Base-by-base conservation (phyloP, 164 flowering plant genomes). In the Chimonanthus salicifolius region DNA sequence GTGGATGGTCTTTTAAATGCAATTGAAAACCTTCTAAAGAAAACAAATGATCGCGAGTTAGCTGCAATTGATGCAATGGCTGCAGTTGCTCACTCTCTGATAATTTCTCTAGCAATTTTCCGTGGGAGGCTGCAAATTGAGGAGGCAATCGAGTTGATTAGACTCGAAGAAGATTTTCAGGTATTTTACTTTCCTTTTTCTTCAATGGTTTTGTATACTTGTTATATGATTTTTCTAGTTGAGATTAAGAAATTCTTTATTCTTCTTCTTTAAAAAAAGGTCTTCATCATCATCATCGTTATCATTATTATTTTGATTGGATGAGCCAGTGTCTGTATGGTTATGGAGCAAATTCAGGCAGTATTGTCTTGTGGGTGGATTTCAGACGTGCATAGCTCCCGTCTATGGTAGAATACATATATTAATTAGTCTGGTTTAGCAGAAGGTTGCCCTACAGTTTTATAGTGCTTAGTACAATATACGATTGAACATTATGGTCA, bases 131-230 rank as follows among this genome's bases (percentile, higher is more conserved):
- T 95, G 82, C 86, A 79, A 81, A 88, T 93, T 76, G 89, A 87
- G 79, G 96, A 93, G 71, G 98, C 98, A 33, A 81, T 93, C 77
- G 89, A 92, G 80, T 82, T 95, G 80, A 88, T 87, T 75, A 87
- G 98, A 77, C 90, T 95, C 21, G 99, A 95, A 78, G 99, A 95
- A 86, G 97, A 95, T 86, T 69, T 86, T 33, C 98, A 92, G 98
- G 98, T 93, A 73, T 58, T 21, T 58, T 16, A 71, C 2, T 80
- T 62, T 43, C 60, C 51, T 60, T 54, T 13, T 33, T 58, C 18
- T 13, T 71, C 21, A 43, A 4, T 11, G 60, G n/a, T 54, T 54
- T 54, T n/a, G 11, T 54, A 54, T 10, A 13, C 11, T 54, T 11
- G 13, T 47, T 21, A 43, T 6, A 11, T 50, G n/a, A 0, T 43